These are phyloP conservation scores for Besnoitia besnoiti DNA, from an alignment of 169 alveolate species.

Conservation along the genomic window DNA sequence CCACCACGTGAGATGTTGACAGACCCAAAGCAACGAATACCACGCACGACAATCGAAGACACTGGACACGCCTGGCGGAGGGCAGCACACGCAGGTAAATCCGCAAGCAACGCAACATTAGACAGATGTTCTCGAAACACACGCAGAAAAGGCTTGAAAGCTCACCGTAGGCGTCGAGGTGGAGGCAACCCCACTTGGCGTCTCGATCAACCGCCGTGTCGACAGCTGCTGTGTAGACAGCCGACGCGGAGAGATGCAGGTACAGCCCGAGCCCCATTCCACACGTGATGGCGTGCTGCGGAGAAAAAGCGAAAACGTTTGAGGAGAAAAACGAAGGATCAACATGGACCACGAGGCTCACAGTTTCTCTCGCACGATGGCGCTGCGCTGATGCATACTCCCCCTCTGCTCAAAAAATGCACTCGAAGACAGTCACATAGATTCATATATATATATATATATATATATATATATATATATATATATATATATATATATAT, in stretches of 20 bases:
- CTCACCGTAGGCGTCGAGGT: slow-evolving; percentile 40
- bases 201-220: slow-evolving; percentile 42
- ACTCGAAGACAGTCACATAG: background rate
- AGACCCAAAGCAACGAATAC: too few species aligned
- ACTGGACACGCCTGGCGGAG: too few species aligned
- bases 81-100: too few species aligned
- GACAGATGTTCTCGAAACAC: background rate
- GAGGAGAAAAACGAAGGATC: background rate
- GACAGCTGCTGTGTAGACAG: slow-evolving; percentile 33
- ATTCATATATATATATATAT: background rate
- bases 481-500: background rate
- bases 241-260: slow-evolving; percentile 32
- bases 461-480: background rate
- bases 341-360: background rate
- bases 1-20: background rate
- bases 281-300: slow-evolving; percentile 37
- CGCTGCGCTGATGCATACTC: too few species aligned
- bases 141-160: too few species aligned
- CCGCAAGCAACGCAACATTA: too few species aligned
- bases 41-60: too few species aligned
- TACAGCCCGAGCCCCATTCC: slow-evolving; percentile 29
- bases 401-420: too few species aligned
- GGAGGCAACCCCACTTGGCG: slow-evolving; percentile 46
- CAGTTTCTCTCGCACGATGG: too few species aligned
- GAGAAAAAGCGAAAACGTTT: background rate